Evolutionary conservation across 2,329 filamentous ascomycete species (phyloP).

Genomic region (Scedosporium minutisporum): DNA sequence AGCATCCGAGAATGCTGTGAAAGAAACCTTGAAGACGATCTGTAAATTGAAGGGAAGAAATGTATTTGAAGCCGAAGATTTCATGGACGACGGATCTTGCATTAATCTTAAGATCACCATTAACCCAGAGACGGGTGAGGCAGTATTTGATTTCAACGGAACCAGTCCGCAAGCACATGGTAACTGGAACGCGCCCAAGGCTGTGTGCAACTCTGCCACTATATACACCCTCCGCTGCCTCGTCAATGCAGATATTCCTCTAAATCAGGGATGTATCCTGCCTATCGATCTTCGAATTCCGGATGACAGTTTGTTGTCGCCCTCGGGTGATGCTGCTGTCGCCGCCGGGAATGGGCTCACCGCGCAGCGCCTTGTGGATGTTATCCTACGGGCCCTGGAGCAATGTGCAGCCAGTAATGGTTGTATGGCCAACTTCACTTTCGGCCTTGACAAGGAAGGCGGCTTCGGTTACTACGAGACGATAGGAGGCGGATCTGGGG

Average conservation of each 20-base stretch:
- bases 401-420: conserved; percentile 65
- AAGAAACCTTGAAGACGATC: too few relatives aligned
- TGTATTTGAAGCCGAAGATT: too few relatives aligned
- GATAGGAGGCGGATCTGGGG: conserved; percentile 23
- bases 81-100: conserved; percentile 27
- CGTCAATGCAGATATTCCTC: conserved; percentile 70
- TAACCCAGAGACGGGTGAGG: conserved; percentile 19
- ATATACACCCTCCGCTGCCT: conserved; percentile 78
- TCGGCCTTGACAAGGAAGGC: conserved; percentile 48
- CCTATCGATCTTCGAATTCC: conserved; percentile 70
- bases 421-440: conserved; percentile 70
- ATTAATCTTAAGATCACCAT: conserved; percentile 23
- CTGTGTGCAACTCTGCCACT: conserved; percentile 47
- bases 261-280: conserved; percentile 76
- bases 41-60: too few relatives aligned
- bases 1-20: too few relatives aligned
- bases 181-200: conserved; percentile 25
- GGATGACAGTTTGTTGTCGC: conserved; percentile 43
- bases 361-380: conserved; percentile 34
- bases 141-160: conserved; percentile 26
- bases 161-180: conserved; percentile 24
- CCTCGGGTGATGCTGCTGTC: conserved; percentile 13
- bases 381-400: conserved; percentile 62
- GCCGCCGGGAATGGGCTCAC: conserved; percentile 16
- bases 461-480: conserved; percentile 28